Evolutionary conservation across 495 filamentous ascomycete genomes (phyloP).

Genomic region (Geopyxis carbonaria): DNA sequence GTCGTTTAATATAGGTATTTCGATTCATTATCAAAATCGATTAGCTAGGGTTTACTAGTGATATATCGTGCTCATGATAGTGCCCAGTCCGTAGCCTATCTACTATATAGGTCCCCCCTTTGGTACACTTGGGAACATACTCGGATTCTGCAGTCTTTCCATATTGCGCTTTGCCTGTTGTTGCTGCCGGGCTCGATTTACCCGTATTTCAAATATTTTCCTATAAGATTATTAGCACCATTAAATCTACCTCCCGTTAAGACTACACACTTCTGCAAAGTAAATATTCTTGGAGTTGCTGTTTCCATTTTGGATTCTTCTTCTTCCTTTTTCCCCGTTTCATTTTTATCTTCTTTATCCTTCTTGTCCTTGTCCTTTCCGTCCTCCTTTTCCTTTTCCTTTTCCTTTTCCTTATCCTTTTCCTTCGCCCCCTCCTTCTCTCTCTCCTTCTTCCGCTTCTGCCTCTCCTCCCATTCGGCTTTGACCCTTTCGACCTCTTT

Average conservation of each 20-base stretch:
- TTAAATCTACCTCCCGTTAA: neutral
- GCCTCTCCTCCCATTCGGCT: slow-evolving; percentile 61
- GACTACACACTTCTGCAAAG: slow-evolving; percentile 56
- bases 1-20: too few species aligned
- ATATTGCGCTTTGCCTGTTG: slow-evolving; percentile 69
- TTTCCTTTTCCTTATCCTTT: slow-evolving; percentile 29
- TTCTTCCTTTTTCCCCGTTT: slow-evolving; percentile 28
- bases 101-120: slow-evolving; percentile 40
- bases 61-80: too few species aligned
- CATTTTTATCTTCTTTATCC: slow-evolving; percentile 32
- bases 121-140: slow-evolving; percentile 69
- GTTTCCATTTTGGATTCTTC: slow-evolving; percentile 28
- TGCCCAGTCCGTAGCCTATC: too few species aligned
- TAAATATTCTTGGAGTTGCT: slow-evolving; percentile 53
- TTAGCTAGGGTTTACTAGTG: too few species aligned
- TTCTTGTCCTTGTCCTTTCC: slow-evolving; percentile 40
- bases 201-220: slow-evolving; percentile 69
- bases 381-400: slow-evolving; percentile 30
- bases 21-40: too few species aligned
- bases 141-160: slow-evolving; percentile 62
- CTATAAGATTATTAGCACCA: slow-evolving; percentile 30
- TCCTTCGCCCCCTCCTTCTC: slow-evolving; percentile 38
- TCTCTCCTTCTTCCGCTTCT: slow-evolving; percentile 45
- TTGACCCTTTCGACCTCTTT: slow-evolving; percentile 49
- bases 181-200: slow-evolving; percentile 58